Conservation (phyloP, 129 eudicot species). For the Helianthus tuberosus region DNA sequence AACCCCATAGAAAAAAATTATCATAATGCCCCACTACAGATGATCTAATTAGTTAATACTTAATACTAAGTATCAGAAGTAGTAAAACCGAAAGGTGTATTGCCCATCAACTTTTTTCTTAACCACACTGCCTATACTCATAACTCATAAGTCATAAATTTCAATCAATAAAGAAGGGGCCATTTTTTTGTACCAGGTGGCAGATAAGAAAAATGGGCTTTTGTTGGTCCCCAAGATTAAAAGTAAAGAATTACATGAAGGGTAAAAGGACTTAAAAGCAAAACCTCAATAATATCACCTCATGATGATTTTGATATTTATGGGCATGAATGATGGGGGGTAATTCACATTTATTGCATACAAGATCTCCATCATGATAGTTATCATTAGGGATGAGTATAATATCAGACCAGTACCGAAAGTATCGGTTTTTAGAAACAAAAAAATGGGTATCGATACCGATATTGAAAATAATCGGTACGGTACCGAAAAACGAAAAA, state of each 20-base stretch:
- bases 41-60: no score
- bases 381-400: background rate
- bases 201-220: background rate
- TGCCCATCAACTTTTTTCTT: background rate
- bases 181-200: background rate
- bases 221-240: conserved; percentile 14
- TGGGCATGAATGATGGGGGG: conserved; percentile 33
- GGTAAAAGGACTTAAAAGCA: conserved; percentile 23
- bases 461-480: no score
- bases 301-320: conserved; percentile 33
- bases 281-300: conserved; percentile 22
- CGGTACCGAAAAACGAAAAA: no score
- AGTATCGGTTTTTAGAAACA: no score
- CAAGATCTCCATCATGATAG: conserved; percentile 12
- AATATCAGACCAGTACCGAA: no score
- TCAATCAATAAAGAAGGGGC: background rate
- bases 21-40: no score
- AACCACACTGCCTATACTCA: background rate
- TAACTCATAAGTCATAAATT: background rate
- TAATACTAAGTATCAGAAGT: no score
- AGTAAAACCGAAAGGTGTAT: background rate
- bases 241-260: conserved; percentile 19
- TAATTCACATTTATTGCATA: conserved; percentile 24
- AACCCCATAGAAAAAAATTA: no score
- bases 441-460: no score